Evolutionary conservation across 2,329 filamentous ascomycete species (phyloP).

Genomic region (Sclerotinia subarctica): DNA sequence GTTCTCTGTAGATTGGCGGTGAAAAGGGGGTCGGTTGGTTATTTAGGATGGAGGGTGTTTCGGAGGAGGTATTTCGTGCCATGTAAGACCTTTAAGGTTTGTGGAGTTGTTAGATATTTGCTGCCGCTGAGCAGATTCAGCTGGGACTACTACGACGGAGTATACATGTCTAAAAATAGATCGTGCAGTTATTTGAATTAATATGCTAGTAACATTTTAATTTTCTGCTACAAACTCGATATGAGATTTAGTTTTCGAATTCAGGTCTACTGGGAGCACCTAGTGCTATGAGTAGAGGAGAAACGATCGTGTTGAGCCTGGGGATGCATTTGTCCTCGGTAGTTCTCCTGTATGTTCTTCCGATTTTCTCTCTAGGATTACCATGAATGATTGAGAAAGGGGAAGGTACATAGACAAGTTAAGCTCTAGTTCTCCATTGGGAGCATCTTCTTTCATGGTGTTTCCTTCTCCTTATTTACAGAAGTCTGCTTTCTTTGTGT

Average conservation of each 20-base stretch:
- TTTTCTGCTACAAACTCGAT: neutral
- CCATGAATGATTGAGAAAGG: too few species aligned
- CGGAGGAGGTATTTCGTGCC: too few species aligned
- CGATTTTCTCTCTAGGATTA: rapidly evolving
- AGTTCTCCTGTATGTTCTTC: neutral
- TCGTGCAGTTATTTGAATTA: neutral
- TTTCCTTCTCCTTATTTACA: neutral
- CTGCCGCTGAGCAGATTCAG: too few species aligned
- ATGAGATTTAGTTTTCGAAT: neutral
- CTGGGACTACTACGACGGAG: too few species aligned
- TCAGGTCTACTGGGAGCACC: neutral
- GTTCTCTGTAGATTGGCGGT: too few species aligned
- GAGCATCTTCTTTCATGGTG: neutral
- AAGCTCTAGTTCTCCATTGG: neutral
- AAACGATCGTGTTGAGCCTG: neutral
- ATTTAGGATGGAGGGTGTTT: too few species aligned
- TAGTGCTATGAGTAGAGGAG: neutral
- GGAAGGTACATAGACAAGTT: neutral
- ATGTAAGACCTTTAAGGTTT: too few species aligned
- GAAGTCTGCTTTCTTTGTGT: neutral
- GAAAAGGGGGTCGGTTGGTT: too few species aligned
- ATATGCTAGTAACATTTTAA: neutral
- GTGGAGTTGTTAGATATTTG: too few species aligned
- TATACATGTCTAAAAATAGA: too few species aligned
- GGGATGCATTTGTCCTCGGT: too few species aligned